phyloP scores from a whole-genome alignment of 2,329 filamentous ascomycete species.

The Cryphonectria parasitica region DNA sequence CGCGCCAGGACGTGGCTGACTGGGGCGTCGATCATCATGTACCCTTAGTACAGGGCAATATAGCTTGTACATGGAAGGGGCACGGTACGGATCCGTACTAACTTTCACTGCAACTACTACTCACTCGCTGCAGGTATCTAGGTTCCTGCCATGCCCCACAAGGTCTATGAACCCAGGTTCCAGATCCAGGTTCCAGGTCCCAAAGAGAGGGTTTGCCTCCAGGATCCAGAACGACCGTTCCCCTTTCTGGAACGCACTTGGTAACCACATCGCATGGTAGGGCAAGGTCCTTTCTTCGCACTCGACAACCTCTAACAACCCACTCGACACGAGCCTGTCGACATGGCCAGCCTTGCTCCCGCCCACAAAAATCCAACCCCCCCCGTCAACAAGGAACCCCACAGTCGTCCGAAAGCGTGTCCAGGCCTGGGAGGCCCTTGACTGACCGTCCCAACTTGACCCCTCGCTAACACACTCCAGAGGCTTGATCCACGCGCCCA shows the following conservation, averaged over 20 bases:
- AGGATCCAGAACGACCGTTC: neutral
- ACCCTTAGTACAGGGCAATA: neutral
- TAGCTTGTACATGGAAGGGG: neutral
- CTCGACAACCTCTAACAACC: neutral
- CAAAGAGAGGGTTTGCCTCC: neutral
- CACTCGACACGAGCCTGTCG: conserved; percentile 8
- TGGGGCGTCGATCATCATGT: conserved; percentile 2
- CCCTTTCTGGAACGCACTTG: conserved; percentile 9
- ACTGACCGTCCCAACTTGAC: neutral
- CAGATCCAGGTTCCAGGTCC: conserved; percentile 1
- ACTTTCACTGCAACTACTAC: neutral
- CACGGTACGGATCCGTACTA: neutral
- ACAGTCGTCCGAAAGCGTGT: neutral
- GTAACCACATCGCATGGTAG: neutral
- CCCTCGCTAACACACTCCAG: neutral
- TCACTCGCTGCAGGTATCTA: neutral
- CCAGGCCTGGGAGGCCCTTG: neutral
- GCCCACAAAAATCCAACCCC: neutral
- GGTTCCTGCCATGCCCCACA: neutral
- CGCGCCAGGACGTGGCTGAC: neutral
- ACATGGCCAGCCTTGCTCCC: conserved; percentile 1
- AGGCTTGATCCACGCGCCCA: neutral
- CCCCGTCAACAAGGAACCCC: neutral
- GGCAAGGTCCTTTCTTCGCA: neutral
- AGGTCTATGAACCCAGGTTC: neutral